Conservation (phyloP, 2,329 filamentous ascomycete species). For the Colletotrichum karsti region DNA sequence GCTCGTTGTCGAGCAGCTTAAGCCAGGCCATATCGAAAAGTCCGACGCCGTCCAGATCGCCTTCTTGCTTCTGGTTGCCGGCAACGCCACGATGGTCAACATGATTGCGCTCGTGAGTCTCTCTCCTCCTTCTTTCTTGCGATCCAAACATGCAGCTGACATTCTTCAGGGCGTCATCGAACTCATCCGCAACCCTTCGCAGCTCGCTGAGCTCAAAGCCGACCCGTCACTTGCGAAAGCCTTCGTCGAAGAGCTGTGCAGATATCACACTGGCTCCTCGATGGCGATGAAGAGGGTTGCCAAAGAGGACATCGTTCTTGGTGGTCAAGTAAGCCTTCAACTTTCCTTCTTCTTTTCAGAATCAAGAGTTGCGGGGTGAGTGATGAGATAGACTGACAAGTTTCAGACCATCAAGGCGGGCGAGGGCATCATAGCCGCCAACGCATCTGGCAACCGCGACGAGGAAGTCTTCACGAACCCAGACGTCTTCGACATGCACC, state of each 20-base stretch:
- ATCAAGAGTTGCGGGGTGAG: neutral
- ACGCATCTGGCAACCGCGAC: conserved; percentile 56
- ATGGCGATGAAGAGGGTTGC: conserved; percentile 56
- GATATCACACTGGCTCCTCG: conserved; percentile 56
- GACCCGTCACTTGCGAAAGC: conserved; percentile 44
- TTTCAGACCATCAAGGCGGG: conserved; percentile 47
- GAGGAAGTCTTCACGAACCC: conserved; percentile 50
- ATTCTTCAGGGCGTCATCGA: conserved; percentile 48
- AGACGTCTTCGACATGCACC: conserved; percentile 53
- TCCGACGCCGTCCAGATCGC: conserved; percentile 55
- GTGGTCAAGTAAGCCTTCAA: conserved; percentile 43
- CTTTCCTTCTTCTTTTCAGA: neutral
- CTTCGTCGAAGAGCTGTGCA: conserved; percentile 58
- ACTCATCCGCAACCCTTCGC: conserved; percentile 51
- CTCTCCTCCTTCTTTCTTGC: neutral
- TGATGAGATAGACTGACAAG: neutral
- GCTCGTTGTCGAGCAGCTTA: conserved; percentile 50
- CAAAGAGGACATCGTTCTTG: conserved; percentile 53
- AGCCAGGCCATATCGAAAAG: conserved; percentile 46
- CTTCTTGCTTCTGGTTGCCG: conserved; percentile 58
- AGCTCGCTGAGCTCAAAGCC: conserved; percentile 49
- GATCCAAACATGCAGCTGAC: neutral
- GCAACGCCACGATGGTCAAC: conserved; percentile 61
- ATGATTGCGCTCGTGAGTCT: conserved; percentile 54
- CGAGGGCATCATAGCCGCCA: conserved; percentile 56